Evolutionary conservation across 768 basidiomycete genomes (phyloP), one percentile per base, ranked within the genome.

Genomic region (Pulveroboletus ravenelii): DNA sequence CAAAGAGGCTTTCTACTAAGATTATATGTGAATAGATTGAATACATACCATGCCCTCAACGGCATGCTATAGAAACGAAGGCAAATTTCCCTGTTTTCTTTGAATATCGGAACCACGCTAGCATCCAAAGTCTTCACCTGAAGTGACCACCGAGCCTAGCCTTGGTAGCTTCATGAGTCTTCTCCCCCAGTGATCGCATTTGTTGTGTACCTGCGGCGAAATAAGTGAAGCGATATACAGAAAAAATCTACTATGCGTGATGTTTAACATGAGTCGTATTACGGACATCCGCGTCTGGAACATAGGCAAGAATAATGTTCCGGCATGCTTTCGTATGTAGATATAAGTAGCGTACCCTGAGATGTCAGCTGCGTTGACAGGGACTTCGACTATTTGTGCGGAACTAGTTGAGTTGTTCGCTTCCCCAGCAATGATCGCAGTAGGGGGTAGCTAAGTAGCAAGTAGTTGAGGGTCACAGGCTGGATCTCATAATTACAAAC

Each of bases 301-400:
- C 63, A 59, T 75, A 85, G 5, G 82, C 79, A 27, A 76, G 60
- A 0, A n/a, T n/a, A 84, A 63, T 1, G 78, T 79, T 29, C 78
- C 75, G 10, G 54, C 67, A 41, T n/a, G 86, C 5, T 43, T 1
- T 61, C 67, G 9, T 65, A 57, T 57, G 82, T 81, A 59, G 76
- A 86, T 50, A 82, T 75, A 3, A 85, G 58, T 86, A 87, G 30
- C 81, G n/a, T n/a, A 23, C 23, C 5, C 85, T 15, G 82, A 69
- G 31, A 85, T 62, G 23, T 73, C 67, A 2, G 72, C 42, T 53
- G 79, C 65, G 53, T 73, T 59, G n/a, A 84, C 67, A 13, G 50
- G 52, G 29, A 86, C 66, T 62, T 87, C 82, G 10, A 74, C 59
- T 18, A 75, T 67, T 37, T 65, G 66, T 2, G 75, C 67, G 6